phyloP scores from a whole-genome alignment of 371 early-diverging fungal species.

The Mortierella sp. region DNA sequence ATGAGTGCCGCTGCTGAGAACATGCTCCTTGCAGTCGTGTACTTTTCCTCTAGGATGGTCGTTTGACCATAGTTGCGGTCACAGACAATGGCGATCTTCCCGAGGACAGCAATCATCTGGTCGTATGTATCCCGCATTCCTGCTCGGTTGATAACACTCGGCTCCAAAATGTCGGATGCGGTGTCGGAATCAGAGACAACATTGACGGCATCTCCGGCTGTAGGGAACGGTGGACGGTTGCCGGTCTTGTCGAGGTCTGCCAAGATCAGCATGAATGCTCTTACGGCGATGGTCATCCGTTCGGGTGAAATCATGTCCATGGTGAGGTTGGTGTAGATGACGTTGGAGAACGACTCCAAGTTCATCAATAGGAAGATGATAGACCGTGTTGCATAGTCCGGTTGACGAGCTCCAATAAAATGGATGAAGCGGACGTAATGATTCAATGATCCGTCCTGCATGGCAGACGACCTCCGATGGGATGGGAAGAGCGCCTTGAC shows the following conservation, averaged over 20 bases:
- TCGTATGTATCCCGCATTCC: slow-evolving; percentile 58
- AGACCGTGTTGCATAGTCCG: slow-evolving; percentile 85
- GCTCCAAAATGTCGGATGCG: slow-evolving; percentile 61
- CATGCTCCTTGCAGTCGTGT: slow-evolving; percentile 55
- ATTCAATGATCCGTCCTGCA: slow-evolving; percentile 80
- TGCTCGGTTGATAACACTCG: slow-evolving; percentile 60
- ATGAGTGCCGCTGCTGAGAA: slow-evolving; percentile 51
- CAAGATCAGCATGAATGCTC: slow-evolving; percentile 80
- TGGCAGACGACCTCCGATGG: slow-evolving; percentile 75
- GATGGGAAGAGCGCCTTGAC: slow-evolving; percentile 80
- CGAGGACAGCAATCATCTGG: slow-evolving; percentile 53
- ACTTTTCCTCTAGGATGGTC: slow-evolving; percentile 51
- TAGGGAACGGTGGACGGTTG: slow-evolving; percentile 69
- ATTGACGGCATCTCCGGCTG: slow-evolving; percentile 62
- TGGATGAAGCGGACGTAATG: slow-evolving; percentile 87
- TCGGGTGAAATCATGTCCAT: slow-evolving; percentile 77
- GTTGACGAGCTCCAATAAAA: slow-evolving; percentile 82
- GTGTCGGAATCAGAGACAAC: slow-evolving; percentile 34
- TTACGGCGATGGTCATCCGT: slow-evolving; percentile 80
- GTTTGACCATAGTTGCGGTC: slow-evolving; percentile 53
- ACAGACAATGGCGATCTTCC: slow-evolving; percentile 53
- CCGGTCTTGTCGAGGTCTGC: slow-evolving; percentile 75
- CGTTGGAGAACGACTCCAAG: slow-evolving; percentile 64
- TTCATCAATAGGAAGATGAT: slow-evolving; percentile 79
- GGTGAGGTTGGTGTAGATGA: slow-evolving; percentile 59